phyloP scores from a whole-genome alignment of 2,329 filamentous ascomycete species.

The Colletotrichum scovillei region DNA sequence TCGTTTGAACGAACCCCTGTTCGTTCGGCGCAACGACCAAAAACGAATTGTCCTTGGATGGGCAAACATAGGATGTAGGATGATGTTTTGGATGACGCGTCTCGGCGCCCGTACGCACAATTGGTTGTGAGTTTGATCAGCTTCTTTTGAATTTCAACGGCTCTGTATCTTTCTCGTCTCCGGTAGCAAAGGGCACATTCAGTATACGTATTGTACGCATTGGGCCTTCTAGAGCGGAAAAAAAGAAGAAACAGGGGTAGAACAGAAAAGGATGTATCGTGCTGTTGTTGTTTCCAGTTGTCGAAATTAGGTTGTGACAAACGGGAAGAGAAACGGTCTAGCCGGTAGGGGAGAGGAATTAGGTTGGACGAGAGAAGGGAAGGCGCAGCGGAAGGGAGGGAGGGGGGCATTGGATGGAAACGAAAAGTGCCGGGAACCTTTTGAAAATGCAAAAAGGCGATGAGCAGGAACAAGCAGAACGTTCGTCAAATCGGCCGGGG shows the following conservation, averaged over 20 bases:
- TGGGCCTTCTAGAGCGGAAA: neutral
- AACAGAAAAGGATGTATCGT: neutral
- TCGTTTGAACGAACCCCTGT: neutral
- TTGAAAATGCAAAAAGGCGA: neutral
- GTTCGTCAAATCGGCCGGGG: neutral
- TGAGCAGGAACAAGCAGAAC: neutral
- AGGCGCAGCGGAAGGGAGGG: neutral
- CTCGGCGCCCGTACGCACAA: neutral
- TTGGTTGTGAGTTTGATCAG: neutral
- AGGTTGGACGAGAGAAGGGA: neutral
- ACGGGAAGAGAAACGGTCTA: neutral
- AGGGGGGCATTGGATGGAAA: neutral
- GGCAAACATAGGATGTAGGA: neutral
- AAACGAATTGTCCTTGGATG: neutral
- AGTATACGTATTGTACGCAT: no score
- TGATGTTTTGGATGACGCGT: conserved; percentile 1
- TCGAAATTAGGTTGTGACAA: neutral
- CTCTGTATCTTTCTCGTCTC: neutral
- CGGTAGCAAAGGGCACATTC: neutral
- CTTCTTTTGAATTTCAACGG: neutral
- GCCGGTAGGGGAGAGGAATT: neutral
- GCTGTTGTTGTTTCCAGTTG: neutral
- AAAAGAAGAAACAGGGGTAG: neutral
- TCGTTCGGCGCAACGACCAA: neutral
- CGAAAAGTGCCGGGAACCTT: neutral